These are phyloP conservation scores for Platanus orientalis DNA, from an alignment of 164 flowering plant genomes.

Conservation along the genomic window DNA sequence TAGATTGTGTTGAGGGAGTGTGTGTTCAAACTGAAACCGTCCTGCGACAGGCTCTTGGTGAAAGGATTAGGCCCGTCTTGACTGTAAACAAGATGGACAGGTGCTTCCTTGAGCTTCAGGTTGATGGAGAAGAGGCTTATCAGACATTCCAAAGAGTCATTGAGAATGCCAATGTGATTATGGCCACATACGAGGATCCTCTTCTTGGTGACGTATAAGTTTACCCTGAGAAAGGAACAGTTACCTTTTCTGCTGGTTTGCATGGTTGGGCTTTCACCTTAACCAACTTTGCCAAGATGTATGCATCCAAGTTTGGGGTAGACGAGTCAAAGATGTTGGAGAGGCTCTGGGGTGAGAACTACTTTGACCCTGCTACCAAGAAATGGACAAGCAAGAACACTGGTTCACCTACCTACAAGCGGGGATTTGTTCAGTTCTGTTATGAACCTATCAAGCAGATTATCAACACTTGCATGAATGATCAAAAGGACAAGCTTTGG, in stretches of 20 bases:
- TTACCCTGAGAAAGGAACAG: conserved; percentile 19
- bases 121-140: conserved; percentile 27
- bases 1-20: conserved; percentile 29
- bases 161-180: conserved; percentile 18
- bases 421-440: conserved; percentile 35
- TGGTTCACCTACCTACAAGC: conserved; percentile 29
- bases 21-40: conserved; percentile 25
- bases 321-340: conserved; percentile 12
- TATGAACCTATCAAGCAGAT: conserved; percentile 36
- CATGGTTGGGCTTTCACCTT: conserved; percentile 21
- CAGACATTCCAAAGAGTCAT: conserved; percentile 18
- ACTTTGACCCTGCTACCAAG: conserved; percentile 32
- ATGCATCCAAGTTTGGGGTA: conserved; percentile 16
- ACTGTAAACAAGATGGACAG: conserved; percentile 25
- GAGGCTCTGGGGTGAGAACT: conserved; percentile 37
- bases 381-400: conserved; percentile 33
- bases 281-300: conserved; percentile 18
- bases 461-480: conserved; percentile 34
- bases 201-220: conserved; percentile 16
- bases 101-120: conserved; percentile 23
- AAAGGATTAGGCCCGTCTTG: conserved; percentile 17
- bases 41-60: conserved; percentile 24
- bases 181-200: conserved; percentile 17
- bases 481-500: conserved; percentile 34
- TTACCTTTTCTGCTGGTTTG: conserved; percentile 20